Base-by-base conservation (phyloP, 352 stramenopile genomes). In the Phytophthora capsici region DNA sequence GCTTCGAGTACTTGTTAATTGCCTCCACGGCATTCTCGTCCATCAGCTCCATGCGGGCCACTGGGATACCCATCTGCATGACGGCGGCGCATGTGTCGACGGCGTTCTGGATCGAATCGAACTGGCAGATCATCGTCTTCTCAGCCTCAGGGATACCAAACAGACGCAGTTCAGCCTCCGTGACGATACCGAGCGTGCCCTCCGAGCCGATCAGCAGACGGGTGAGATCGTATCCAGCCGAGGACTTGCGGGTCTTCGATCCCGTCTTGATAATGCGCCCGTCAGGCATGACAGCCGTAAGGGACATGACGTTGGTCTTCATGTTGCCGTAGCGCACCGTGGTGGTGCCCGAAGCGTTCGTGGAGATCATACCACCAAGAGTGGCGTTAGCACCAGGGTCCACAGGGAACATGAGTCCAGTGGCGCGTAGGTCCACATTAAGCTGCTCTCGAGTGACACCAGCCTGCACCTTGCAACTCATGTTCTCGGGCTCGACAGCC, bases 151-250 rank as follows among this genome's bases (percentile, higher is more conserved):
- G 94, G 58, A 98, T 92, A 13, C 93, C 92, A 55, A 98, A 97
- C 20, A 99, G 73, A 57, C 94, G 94, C 16, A 99, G 73, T 45
- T 97, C 95, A 14, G 95, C 84, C 73, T 98, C 90, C 3, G 97
- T 99, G 38, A 99, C 85, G 44, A 99, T 82, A 0, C 84, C 97
- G 6, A 99, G 80, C 26, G 95, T 99, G 22, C 97, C 96, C 73
- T 99, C 97, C 16, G 89, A 98, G 5, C 97, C 97, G 55, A 98
- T 96, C 14, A 99, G 75, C n/a, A 99, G 73, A 7, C 86, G 82
- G 0, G 95, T 96, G 44, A 99, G 84, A 69, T 99, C 96, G 75
- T 99, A 99, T 3, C 97, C 97, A n/a, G 97, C 97, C 20, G 94
- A 98, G 14, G 89, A 98, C 80, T 99, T 99, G 54, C 96, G 84